Conservation (phyloP, 306 rosid species). For the Lathyrus tuberosus region DNA sequence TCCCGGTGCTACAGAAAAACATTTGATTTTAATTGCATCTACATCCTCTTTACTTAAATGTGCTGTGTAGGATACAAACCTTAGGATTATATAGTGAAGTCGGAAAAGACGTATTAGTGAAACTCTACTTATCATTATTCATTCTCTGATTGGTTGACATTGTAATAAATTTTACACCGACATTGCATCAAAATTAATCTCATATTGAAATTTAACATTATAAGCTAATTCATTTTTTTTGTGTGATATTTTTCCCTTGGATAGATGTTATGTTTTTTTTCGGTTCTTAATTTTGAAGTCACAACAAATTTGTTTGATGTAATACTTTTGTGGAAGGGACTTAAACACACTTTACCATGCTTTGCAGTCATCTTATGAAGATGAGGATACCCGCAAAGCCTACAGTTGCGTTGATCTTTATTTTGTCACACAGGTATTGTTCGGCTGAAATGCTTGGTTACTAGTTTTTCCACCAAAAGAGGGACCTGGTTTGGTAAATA, state of each 20-base stretch:
- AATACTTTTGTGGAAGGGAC: slow-evolving; percentile 11
- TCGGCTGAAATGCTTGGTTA: neutral
- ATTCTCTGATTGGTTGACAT: neutral
- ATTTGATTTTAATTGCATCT: too few species aligned
- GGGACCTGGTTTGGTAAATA: slow-evolving; percentile 15
- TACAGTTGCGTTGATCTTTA: slow-evolving; percentile 83
- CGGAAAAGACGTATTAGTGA: too few species aligned
- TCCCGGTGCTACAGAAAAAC: too few species aligned
- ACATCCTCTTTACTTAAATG: too few species aligned
- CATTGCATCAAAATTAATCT: neutral
- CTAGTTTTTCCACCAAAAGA: slow-evolving; percentile 8
- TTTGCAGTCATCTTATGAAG: slow-evolving; percentile 87
- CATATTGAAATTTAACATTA: neutral
- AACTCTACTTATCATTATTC: too few species aligned
- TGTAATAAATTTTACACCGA: neutral
- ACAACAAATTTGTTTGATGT: slow-evolving; percentile 29
- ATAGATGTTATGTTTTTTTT: neutral
- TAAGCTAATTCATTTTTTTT: neutral
- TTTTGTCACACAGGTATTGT: slow-evolving; percentile 86
- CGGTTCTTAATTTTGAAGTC: neutral
- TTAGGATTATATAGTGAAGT: too few species aligned
- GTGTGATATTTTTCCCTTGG: slow-evolving; percentile 16
- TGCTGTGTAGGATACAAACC: too few species aligned
- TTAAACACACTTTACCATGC: slow-evolving; percentile 36
- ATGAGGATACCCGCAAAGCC: slow-evolving; percentile 66